Evolutionary conservation across 768 basidiomycete genomes (phyloP).

Genomic region (Daedalea quercina): DNA sequence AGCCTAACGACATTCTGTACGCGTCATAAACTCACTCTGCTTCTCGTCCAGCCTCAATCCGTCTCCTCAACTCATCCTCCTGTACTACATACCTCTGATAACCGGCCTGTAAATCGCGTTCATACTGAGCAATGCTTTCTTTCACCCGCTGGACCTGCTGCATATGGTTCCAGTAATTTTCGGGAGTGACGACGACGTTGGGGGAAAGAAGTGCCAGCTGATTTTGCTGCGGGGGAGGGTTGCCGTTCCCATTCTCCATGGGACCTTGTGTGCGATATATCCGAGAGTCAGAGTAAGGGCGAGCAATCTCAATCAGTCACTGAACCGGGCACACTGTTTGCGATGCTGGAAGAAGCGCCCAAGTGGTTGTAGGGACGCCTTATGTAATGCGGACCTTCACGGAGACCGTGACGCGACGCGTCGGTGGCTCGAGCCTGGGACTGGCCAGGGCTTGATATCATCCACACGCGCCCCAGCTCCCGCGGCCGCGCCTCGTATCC

Average conservation of each 20-base stretch:
- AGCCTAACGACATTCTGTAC: background rate
- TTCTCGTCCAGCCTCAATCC: constrained; percentile 31
- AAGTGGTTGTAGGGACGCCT: background rate
- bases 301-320: background rate
- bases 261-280: background rate
- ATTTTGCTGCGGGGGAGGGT: background rate
- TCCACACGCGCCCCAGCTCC: background rate
- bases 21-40: constrained; percentile 31
- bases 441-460: constrained; percentile 1
- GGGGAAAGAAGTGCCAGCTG: constrained; percentile 3
- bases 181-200: constrained; percentile 13
- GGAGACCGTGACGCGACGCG: constrained; percentile 10
- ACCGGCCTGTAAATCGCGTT: constrained; percentile 36
- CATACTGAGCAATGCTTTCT: constrained; percentile 26
- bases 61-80: constrained; percentile 1
- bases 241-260: constrained; percentile 15
- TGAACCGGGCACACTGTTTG: background rate
- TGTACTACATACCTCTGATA: constrained; percentile 19
- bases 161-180: constrained; percentile 25
- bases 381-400: constrained; percentile 5
- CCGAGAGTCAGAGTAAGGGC: background rate
- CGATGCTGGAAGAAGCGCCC: background rate
- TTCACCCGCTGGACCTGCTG: constrained; percentile 26
- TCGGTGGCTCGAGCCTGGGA: background rate
- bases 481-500: too few relatives aligned